Conservation (phyloP, 129 eudicot genomes). For the Mikania micrantha region DNA sequence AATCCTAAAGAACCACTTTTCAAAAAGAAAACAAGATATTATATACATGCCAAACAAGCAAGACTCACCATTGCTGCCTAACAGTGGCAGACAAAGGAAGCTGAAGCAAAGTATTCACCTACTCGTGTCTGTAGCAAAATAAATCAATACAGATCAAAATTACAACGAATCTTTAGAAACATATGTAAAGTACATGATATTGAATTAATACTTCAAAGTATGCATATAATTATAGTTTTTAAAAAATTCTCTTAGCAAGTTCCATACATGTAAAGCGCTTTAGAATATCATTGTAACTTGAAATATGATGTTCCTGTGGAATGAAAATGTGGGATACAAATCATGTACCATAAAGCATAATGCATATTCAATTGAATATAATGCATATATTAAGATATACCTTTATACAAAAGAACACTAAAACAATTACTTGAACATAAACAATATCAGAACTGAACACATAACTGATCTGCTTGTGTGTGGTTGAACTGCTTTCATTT, state of each 20-base stretch:
- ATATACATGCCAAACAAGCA: not conserved
- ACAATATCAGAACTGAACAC: no score
- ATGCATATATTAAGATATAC: not conserved
- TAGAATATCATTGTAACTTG: not conserved
- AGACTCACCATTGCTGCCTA: slow-evolving; percentile 18
- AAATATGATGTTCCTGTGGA: not conserved
- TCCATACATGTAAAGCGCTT: not conserved
- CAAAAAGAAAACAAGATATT: not conserved
- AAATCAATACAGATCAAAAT: not conserved
- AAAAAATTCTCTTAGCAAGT: not conserved
- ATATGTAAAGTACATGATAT: not conserved
- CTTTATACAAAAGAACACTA: not conserved
- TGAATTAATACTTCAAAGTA: not conserved
- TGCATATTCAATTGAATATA: not conserved
- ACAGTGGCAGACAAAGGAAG: not conserved
- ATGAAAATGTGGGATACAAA: not conserved
- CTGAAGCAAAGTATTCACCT: not conserved
- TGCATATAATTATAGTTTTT: not conserved
- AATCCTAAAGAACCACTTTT: not conserved
- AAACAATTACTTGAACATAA: not conserved
- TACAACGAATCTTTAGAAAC: not conserved
- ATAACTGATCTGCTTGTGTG: no score
- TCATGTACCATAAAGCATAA: not conserved
- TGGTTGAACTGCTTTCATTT: no score
- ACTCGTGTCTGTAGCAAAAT: not conserved